Evolutionary conservation across 1,139 yeast genomes (phyloP).

Genomic region (Lodderomyces pseudojiufengensis): DNA sequence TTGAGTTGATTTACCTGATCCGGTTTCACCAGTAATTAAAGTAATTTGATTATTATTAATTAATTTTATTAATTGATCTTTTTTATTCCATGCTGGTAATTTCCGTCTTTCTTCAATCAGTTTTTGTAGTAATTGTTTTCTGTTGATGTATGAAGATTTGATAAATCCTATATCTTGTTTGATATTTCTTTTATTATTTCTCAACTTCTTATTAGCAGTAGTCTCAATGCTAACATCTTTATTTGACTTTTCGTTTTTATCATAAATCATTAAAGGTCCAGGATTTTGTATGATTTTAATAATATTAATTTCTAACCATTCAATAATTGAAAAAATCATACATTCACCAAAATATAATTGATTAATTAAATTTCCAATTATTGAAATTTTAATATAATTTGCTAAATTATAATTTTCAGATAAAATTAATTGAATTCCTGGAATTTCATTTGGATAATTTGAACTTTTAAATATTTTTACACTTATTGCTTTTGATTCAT

Average conservation of each 20-base stretch:
- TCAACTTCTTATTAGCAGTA: background rate
- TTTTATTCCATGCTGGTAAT: slow-evolving; percentile 84
- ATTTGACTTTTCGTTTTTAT: background rate
- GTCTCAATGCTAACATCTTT: background rate
- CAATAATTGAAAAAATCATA: slow-evolving; percentile 60
- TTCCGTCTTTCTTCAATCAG: slow-evolving; percentile 38
- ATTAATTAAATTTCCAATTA: slow-evolving; percentile 45
- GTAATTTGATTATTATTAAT: slow-evolving; percentile 62
- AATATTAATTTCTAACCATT: slow-evolving; percentile 71
- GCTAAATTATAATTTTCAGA: slow-evolving; percentile 53
- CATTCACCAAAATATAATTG: slow-evolving; percentile 62
- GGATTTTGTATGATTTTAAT: slow-evolving; percentile 62
- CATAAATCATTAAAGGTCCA: slow-evolving; percentile 52
- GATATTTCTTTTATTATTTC: slow-evolving; percentile 5
- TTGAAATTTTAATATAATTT: slow-evolving; percentile 68
- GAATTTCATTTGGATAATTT: slow-evolving; percentile 55
- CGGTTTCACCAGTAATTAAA: slow-evolving; percentile 92
- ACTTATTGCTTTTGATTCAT: slow-evolving; percentile 33
- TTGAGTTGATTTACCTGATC: slow-evolving; percentile 94
- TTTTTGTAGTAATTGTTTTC: slow-evolving; percentile 5
- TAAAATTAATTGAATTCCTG: slow-evolving; percentile 60
- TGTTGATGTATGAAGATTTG: slow-evolving; percentile 19
- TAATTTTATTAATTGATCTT: slow-evolving; percentile 49
- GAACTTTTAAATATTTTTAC: slow-evolving; percentile 50
- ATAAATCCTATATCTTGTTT: slow-evolving; percentile 17